These are phyloP conservation scores for Microcera coccophila DNA, from an alignment of 2,329 filamentous ascomycete genomes.

Conservation along the genomic window DNA sequence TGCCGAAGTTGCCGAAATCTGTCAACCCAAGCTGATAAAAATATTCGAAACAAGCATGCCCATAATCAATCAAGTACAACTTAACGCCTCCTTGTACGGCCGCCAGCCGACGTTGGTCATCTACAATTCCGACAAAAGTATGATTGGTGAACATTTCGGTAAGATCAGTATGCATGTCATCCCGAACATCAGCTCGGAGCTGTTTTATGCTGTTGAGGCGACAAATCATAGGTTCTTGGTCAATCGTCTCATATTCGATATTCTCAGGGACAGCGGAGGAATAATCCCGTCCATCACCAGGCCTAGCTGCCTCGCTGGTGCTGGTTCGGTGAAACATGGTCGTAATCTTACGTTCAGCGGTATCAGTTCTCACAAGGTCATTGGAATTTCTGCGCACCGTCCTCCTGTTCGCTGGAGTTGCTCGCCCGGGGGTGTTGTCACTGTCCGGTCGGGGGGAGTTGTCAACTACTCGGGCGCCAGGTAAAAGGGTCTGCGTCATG, in stretches of 20 bases:
- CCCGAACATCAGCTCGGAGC: conserved; percentile 75
- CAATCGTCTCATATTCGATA: conserved; percentile 66
- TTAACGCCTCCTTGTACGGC: conserved; percentile 91
- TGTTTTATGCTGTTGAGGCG: conserved; percentile 81
- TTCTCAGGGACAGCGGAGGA: conserved; percentile 41
- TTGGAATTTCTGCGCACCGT: conserved; percentile 49
- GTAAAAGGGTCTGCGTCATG: conserved; percentile 85
- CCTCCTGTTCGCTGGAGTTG: conserved; percentile 37
- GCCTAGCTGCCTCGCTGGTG: conserved; percentile 18
- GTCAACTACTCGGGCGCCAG: conserved; percentile 49
- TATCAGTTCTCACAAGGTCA: conserved; percentile 85
- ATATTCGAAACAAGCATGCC: conserved; percentile 78
- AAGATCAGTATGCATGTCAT: conserved; percentile 76
- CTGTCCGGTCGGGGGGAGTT: conserved; percentile 24
- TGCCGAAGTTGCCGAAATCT: conserved; percentile 92
- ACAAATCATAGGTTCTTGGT: conserved; percentile 66
- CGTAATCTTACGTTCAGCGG: conserved; percentile 87
- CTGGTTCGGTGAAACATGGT: conserved; percentile 74
- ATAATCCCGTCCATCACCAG: conserved; percentile 29
- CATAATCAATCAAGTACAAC: conserved; percentile 90
- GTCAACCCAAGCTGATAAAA: conserved; percentile 95
- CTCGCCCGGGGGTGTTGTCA: conserved; percentile 30
- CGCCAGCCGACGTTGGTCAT: conserved; percentile 80
- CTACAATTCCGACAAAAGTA: conserved; percentile 90
- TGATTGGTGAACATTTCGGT: conserved; percentile 84